Percentiles rank a stretch among this genome's conserved stretches.
These are phyloP conservation scores for Citrus australasica DNA, from an alignment of 345 rosid species.

Conservation along the genomic window DNA sequence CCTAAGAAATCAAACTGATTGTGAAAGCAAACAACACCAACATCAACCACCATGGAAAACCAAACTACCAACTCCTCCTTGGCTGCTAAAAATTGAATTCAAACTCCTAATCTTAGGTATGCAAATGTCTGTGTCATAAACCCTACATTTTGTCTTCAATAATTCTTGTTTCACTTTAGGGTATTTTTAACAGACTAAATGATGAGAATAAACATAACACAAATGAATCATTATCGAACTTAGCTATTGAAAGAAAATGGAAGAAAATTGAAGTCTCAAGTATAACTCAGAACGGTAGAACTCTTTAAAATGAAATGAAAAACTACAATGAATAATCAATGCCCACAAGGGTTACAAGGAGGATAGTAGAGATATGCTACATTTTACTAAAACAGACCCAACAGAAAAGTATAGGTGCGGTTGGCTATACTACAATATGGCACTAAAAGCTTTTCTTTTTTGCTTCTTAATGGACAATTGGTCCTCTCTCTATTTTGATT, in stretches of 20 bases:
- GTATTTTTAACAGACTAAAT: neutral
- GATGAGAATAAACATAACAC: neutral
- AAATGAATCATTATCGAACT: neutral
- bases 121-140: neutral
- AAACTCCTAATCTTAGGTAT: neutral
- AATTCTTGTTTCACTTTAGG: neutral
- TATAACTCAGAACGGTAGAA: neutral
- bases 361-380: neutral
- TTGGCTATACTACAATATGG: no score
- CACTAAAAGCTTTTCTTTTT: no score
- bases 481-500: no score
- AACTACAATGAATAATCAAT: neutral
- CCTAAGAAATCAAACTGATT: neutral
- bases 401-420: no score
- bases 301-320: neutral
- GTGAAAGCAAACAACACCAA: neutral
- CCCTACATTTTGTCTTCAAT: no score
- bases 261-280: neutral
- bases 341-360: neutral
- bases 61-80: neutral
- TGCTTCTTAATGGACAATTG: no score
- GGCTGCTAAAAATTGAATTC: neutral
- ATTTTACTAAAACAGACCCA: neutral
- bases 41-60: neutral
- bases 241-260: neutral